Conservation (phyloP, 73 alveolate genomes). For the Paramecium biaurelia region DNA sequence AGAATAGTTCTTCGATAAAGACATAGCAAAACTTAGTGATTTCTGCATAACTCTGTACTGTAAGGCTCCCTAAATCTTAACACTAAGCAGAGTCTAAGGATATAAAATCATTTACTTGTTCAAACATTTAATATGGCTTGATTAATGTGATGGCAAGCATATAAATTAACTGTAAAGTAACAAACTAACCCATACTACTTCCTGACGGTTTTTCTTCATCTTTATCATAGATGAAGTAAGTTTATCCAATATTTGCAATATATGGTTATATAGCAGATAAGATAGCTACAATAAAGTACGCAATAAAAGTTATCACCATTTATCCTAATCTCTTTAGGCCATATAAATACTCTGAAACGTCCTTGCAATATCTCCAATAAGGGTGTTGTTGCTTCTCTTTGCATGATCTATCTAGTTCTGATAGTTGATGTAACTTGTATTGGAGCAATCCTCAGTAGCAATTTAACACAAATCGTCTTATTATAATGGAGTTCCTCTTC, state of each 20-base stretch:
- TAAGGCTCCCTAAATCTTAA: constrained; percentile 2
- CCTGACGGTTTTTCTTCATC: not conserved
- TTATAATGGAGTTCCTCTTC: not conserved
- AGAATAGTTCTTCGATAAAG: not conserved
- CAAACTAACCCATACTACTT: not conserved
- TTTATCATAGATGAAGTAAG: not conserved
- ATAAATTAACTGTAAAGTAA: not conserved
- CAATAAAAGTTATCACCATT: not conserved
- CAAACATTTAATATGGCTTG: constrained; percentile 11
- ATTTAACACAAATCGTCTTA: not conserved
- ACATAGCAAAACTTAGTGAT: not conserved
- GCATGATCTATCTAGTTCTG: not conserved
- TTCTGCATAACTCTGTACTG: not conserved
- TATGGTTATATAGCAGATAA: not conserved
- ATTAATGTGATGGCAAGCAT: not conserved
- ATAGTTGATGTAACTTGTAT: not conserved
- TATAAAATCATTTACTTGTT: not conserved
- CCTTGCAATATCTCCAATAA: not conserved
- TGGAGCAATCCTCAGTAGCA: not conserved
- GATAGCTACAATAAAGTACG: constrained; percentile 13
- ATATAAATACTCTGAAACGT: not conserved
- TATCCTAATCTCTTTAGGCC: not conserved
- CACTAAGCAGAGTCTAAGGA: not conserved
- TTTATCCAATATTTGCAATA: not conserved
- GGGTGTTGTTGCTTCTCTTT: not conserved